A percentile compares a stretch with the other conserved stretches of the same genome.
phyloP scores from a whole-genome alignment of 805 yeast genomes.

The Danielia reshetovae region DNA sequence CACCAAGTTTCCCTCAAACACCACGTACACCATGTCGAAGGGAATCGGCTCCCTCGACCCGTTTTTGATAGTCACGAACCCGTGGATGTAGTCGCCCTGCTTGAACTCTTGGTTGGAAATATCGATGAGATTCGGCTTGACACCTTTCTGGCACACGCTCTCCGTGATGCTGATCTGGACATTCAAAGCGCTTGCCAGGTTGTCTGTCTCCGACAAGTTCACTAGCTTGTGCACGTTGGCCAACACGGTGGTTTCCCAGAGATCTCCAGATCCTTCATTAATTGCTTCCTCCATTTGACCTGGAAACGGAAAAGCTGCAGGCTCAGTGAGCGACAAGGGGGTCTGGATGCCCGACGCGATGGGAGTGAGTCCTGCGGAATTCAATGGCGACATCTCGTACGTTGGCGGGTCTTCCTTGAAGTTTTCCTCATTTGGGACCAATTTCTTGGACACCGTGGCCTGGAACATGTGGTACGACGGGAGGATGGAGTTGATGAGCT shows the following conservation, averaged over 20 bases:
- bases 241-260: constrained; percentile 39
- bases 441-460: constrained; percentile 35
- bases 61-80: constrained; percentile 38
- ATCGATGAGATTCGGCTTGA: constrained; percentile 30
- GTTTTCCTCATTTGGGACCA: constrained; percentile 37
- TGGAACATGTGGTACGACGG: constrained; percentile 45
- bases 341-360: constrained; percentile 3
- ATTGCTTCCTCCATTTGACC: constrained; percentile 8
- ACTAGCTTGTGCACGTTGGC: constrained; percentile 40
- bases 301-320: constrained; percentile 14
- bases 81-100: constrained; percentile 42
- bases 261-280: constrained; percentile 13
- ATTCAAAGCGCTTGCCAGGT: constrained; percentile 24
- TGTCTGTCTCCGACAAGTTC: constrained; percentile 22
- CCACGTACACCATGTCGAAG: constrained; percentile 44
- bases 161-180: constrained; percentile 35
- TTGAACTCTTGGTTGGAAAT: constrained; percentile 29
- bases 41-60: constrained; percentile 28
- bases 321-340: constrained; percentile 4
- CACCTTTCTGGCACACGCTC: constrained; percentile 38
- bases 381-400: constrained; percentile 22
- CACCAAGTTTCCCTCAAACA: constrained; percentile 35
- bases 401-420: constrained; percentile 38
- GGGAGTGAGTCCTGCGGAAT: constrained; percentile 17
- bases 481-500: constrained; percentile 31